A percentile compares a stretch with the other conserved stretches of the same genome.
Evolutionary conservation across 176 grass and related monocot genomes (phyloP).

Genomic region (Zea luxurians): DNA sequence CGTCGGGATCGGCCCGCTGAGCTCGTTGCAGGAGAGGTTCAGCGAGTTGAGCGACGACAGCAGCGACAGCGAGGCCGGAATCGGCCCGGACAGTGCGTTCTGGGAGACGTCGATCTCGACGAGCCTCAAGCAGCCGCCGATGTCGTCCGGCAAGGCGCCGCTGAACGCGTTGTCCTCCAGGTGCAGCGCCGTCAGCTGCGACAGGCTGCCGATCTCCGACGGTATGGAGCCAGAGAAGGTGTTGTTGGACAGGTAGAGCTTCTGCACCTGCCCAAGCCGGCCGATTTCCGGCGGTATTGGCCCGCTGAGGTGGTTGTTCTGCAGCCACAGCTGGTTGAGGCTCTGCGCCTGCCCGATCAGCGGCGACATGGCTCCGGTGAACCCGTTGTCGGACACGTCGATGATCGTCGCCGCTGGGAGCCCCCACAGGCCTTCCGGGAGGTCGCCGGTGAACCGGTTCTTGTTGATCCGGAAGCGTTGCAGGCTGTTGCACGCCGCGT

Average conservation of each 20-base stretch:
- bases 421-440: conserved; percentile 62
- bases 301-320: conserved; percentile 60
- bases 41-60: conserved; percentile 74
- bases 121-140: conserved; percentile 55
- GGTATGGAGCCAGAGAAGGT: conserved; percentile 63
- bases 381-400: conserved; percentile 70
- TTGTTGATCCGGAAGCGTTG: conserved; percentile 76
- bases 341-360: conserved; percentile 46
- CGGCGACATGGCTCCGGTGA: conserved; percentile 58
- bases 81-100: conserved; percentile 57
- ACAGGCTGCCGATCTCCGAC: conserved; percentile 52
- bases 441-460: conserved; percentile 52
- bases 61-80: conserved; percentile 47
- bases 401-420: conserved; percentile 63
- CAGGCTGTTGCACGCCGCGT: conserved; percentile 54
- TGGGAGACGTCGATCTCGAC: conserved; percentile 67
- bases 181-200: conserved; percentile 53
- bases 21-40: conserved; percentile 54
- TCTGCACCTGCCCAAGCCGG: conserved; percentile 51
- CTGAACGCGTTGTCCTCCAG: conserved; percentile 57
- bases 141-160: conserved; percentile 48
- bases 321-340: conserved; percentile 62
- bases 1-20: conserved; percentile 59
- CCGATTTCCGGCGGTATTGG: conserved; percentile 59
- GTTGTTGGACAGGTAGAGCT: conserved; percentile 71